A percentile compares a stretch with the other conserved stretches of the same genome.
These are phyloP conservation scores for Solanum bulbocastanum DNA, from an alignment of 257 asterid species.

Conservation along the genomic window DNA sequence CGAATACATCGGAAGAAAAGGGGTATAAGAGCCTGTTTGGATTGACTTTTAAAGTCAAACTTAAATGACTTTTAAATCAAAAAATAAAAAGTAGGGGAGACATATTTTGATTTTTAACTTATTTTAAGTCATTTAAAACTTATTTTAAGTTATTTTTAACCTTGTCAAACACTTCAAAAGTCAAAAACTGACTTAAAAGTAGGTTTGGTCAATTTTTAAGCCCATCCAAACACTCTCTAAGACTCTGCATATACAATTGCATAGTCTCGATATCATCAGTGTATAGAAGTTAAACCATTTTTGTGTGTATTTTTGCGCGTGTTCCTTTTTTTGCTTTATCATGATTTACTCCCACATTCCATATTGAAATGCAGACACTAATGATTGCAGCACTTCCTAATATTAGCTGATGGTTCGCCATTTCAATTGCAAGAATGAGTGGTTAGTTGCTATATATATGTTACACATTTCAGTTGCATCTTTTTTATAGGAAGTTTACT, in stretches of 20 bases:
- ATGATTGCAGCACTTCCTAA: conserved; percentile 83
- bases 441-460: neutral
- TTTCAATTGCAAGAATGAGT: conserved; percentile 76
- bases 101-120: no score
- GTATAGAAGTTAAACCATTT: neutral
- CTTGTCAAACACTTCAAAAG: no score
- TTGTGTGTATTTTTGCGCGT: neutral
- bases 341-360: neutral
- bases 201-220: no score
- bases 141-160: no score
- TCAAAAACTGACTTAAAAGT: no score
- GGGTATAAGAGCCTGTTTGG: conserved; percentile 33
- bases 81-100: no score
- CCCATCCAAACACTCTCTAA: no score
- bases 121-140: no score
- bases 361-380: conserved; percentile 46
- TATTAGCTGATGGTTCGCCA: conserved; percentile 77
- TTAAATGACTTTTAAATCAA: no score
- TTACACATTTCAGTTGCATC: neutral
- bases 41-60: no score
- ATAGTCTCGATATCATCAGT: neutral
- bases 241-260: neutral
- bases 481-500: neutral
- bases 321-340: neutral
- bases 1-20: conserved; percentile 71